phyloP scores from a whole-genome alignment of 768 basidiomycete genomes.

The Termitomyces sp. region DNA sequence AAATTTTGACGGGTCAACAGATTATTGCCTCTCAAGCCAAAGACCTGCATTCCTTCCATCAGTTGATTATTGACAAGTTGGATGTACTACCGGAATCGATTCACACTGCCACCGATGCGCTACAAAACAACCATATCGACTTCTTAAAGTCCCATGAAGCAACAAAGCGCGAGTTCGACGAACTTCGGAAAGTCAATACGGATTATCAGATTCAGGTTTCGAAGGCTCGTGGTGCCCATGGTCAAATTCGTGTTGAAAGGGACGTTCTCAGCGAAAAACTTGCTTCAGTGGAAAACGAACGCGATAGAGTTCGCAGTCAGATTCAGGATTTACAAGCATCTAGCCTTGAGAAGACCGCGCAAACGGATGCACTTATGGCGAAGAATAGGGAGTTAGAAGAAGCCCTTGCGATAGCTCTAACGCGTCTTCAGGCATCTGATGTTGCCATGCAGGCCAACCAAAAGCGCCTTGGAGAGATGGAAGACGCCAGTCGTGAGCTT shows the following conservation, averaged over 20 bases:
- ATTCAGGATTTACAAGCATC: slow-evolving; percentile 51
- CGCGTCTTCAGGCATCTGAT: slow-evolving; percentile 71
- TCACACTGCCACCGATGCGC: slow-evolving; percentile 44
- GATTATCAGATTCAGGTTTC: slow-evolving; percentile 72
- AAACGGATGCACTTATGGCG: slow-evolving; percentile 44
- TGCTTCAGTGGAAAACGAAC: slow-evolving; percentile 55
- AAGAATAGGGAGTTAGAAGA: slow-evolving; percentile 65
- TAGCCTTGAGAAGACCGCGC: slow-evolving; percentile 39
- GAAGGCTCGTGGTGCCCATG: slow-evolving; percentile 75
- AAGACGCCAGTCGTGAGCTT: slow-evolving; percentile 56
- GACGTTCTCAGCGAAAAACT: slow-evolving; percentile 67
- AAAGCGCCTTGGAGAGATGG: slow-evolving; percentile 58
- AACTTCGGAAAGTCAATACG: slow-evolving; percentile 61
- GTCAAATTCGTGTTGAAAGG: slow-evolving; percentile 80
- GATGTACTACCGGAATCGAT: slow-evolving; percentile 58
- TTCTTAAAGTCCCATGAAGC: slow-evolving; percentile 55
- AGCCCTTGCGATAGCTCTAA: slow-evolving; percentile 69
- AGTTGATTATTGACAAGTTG: slow-evolving; percentile 52
- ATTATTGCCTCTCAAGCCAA: slow-evolving; percentile 43
- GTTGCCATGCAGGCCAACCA: slow-evolving; percentile 58
- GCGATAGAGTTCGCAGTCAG: slow-evolving; percentile 55
- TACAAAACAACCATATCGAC: slow-evolving; percentile 64
- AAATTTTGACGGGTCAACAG: slow-evolving; percentile 49
- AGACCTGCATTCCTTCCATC: slow-evolving; percentile 48
- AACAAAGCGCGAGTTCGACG: slow-evolving; percentile 63